These are phyloP conservation scores for Plectosphaerella cucumerina DNA, from an alignment of 2,329 filamentous ascomycete species.

Conservation along the genomic window DNA sequence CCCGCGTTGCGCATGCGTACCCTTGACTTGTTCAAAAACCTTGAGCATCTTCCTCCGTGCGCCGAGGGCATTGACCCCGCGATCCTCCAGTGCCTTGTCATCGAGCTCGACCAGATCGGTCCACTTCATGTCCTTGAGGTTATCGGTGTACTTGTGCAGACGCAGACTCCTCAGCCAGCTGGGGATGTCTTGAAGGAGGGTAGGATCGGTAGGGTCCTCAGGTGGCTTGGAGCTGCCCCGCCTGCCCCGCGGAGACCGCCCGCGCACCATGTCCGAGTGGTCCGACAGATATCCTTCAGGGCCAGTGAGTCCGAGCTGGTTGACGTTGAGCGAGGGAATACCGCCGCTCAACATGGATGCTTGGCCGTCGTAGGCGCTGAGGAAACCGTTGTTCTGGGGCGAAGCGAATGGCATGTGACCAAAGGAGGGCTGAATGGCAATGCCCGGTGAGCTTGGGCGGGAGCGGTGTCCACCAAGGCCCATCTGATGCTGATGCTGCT, in stretches of 20 bases:
- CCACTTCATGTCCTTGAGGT: conserved; percentile 97
- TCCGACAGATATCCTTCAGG: conserved; percentile 90
- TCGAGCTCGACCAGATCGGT: conserved; percentile 87
- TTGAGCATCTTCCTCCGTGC: conserved; percentile 97
- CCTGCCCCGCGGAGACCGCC: conserved; percentile 86
- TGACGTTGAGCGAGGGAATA: conserved; percentile 66
- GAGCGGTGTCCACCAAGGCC: conserved; percentile 69
- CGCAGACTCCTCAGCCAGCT: conserved; percentile 92
- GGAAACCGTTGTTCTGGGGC: conserved; percentile 90
- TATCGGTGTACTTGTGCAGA: conserved; percentile 98
- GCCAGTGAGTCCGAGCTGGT: conserved; percentile 64
- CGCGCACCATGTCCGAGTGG: conserved; percentile 85
- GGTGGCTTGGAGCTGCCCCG: conserved; percentile 95
- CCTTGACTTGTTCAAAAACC: conserved; percentile 95
- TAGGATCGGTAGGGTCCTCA: conserved; percentile 91
- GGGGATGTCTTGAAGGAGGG: conserved; percentile 88
- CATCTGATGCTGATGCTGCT: conserved; percentile 41
- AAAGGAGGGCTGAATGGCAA: conserved; percentile 70
- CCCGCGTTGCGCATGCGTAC: conserved; percentile 31
- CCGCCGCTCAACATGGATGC: conserved; percentile 68
- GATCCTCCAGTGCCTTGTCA: conserved; percentile 86
- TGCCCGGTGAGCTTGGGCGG: conserved; percentile 82
- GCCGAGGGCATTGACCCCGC: conserved; percentile 91
- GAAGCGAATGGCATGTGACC: conserved; percentile 71
- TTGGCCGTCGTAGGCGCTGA: conserved; percentile 78